Conservation (phyloP, 768 basidiomycete species). For the Psilocybe cubensis region DNA sequence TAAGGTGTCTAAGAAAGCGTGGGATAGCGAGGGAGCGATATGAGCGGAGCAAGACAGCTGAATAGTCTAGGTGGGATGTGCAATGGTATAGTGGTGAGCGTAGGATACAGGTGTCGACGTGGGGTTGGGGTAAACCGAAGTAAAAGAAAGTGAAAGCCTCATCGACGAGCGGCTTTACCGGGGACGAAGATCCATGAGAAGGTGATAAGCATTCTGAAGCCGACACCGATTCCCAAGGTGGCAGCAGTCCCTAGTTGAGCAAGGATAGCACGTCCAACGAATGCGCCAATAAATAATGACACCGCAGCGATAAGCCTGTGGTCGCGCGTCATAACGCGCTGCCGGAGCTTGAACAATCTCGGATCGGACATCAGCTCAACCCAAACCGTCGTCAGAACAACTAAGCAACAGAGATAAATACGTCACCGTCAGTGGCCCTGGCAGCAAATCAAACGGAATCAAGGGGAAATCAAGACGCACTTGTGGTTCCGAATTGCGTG, state of each 20-base stretch:
- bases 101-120: too few species aligned
- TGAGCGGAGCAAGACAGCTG: neutral
- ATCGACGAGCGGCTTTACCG: conserved; percentile 26
- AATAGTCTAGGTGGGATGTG: neutral
- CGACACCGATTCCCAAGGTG: conserved; percentile 69
- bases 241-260: conserved; percentile 62
- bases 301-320: conserved; percentile 69
- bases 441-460: too few species aligned
- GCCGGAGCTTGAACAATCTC: conserved; percentile 60
- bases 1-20: neutral
- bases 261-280: conserved; percentile 63
- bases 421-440: neutral
- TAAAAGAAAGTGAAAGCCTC: neutral
- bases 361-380: conserved; percentile 88
- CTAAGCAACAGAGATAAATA: conserved; percentile 32
- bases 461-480: conserved; percentile 41
- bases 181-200: conserved; percentile 72
- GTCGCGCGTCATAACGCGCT: conserved; percentile 63
- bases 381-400: conserved; percentile 88
- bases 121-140: neutral
- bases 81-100: too few species aligned
- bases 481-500: conserved; percentile 79
- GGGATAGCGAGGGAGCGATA: neutral
- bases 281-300: conserved; percentile 78
- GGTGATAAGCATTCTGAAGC: conserved; percentile 62